Percentiles rank a stretch among this genome's conserved stretches.
These are phyloP conservation scores for Amylostereum areolatum DNA, from an alignment of 1,284 basidiomycete species.

Conservation along the genomic window DNA sequence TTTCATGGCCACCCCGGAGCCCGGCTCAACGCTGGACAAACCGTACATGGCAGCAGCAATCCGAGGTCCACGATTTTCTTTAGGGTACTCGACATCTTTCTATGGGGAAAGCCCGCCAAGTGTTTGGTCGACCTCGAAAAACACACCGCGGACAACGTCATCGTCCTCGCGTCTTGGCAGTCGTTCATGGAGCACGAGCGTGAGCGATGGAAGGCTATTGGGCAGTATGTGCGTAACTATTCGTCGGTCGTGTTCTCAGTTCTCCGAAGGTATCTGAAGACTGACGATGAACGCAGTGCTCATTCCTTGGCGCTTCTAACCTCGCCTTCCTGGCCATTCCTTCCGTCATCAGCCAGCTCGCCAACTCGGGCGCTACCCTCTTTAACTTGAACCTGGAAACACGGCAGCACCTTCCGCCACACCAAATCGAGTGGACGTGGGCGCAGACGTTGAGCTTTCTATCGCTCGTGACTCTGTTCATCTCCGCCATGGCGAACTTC, in stretches of 20 bases:
- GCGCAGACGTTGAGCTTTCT: constrained; percentile 1
- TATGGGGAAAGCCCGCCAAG: neutral
- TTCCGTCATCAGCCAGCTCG: constrained; percentile 6
- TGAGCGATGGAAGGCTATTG: neutral
- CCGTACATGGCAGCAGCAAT: neutral
- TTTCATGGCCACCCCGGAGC: neutral
- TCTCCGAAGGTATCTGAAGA: neutral
- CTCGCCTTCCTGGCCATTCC: neutral
- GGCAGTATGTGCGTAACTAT: neutral
- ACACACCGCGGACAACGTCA: neutral
- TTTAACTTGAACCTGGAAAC: neutral
- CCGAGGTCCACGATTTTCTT: neutral
- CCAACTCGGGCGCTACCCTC: neutral
- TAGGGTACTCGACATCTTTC: neutral
- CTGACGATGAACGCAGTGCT: neutral
- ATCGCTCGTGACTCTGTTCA: neutral
- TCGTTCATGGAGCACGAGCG: neutral
- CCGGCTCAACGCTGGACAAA: neutral
- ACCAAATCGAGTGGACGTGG: neutral
- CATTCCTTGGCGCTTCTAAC: neutral
- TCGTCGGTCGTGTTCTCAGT: neutral
- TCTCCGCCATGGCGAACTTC: neutral
- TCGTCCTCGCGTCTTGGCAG: neutral
- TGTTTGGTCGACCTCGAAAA: neutral
- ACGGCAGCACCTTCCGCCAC: neutral